Conservation (phyloP, 192 early-diverging fungal genomes). For the Piromyces sp. region DNA sequence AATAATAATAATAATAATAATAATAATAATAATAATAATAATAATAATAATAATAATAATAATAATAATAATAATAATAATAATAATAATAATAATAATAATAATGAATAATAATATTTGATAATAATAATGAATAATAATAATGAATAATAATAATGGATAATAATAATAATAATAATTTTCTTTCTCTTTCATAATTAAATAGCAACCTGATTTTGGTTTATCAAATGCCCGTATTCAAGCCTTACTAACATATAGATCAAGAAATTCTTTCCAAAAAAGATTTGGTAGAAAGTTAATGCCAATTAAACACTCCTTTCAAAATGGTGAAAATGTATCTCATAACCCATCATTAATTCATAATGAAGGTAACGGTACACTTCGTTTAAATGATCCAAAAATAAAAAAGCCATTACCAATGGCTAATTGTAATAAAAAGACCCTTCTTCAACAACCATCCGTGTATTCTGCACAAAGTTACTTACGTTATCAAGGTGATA, state of each 20-base stretch:
- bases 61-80: no score
- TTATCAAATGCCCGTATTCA: conserved; percentile 88
- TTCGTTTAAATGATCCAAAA: not conserved
- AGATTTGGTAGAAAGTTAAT: conserved; percentile 79
- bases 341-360: not conserved
- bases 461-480: conserved; percentile 93
- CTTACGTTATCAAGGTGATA: conserved; percentile 93
- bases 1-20: no score
- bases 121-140: no score
- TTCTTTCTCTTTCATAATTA: no score
- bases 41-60: no score
- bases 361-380: not conserved
- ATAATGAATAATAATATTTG: no score
- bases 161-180: no score
- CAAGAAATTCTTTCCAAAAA: conserved; percentile 88
- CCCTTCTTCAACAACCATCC: not conserved
- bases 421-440: not conserved
- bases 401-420: not conserved
- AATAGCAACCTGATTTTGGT: conserved; percentile 69
- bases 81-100: no score
- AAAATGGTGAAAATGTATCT: not conserved
- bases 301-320: conserved; percentile 2
- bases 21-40: no score
- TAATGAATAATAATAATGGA: no score
- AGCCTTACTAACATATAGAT: conserved; percentile 89